These are phyloP conservation scores for Cladosporium colombiae DNA, from an alignment of 2,329 filamentous ascomycete species.

Conservation along the genomic window DNA sequence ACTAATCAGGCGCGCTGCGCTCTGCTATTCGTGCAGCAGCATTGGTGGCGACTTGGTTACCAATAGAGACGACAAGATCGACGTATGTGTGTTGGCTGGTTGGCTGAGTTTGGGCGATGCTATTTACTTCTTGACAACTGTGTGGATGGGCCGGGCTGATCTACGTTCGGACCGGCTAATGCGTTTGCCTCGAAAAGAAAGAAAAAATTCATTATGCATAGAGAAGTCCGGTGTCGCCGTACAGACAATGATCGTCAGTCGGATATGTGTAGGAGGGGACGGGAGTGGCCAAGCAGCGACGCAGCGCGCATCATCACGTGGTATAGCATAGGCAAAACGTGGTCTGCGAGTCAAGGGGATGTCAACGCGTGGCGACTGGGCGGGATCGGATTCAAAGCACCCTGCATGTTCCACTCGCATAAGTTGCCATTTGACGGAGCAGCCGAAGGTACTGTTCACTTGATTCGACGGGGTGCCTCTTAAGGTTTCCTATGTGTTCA, in stretches of 20 bases:
- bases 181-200: neutral
- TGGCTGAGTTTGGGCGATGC: neutral
- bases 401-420: conserved; percentile 1
- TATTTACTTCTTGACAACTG: neutral
- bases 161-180: neutral
- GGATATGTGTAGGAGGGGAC: neutral
- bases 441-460: neutral
- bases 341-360: neutral
- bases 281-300: neutral
- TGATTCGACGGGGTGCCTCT: neutral
- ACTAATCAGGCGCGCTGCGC: neutral
- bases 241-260: neutral
- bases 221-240: neutral
- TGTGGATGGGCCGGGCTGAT: neutral
- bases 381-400: neutral
- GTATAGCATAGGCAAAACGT: neutral
- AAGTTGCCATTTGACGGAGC: neutral
- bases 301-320: neutral
- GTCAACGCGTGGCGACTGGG: conserved; percentile 1
- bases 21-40: neutral
- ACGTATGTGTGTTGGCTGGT: neutral
- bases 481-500: neutral
- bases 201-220: neutral
- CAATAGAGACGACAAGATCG: neutral
- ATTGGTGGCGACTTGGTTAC: neutral